phyloP scores from a whole-genome alignment of 2,329 filamentous ascomycete genomes.

The Phialophora expanda region DNA sequence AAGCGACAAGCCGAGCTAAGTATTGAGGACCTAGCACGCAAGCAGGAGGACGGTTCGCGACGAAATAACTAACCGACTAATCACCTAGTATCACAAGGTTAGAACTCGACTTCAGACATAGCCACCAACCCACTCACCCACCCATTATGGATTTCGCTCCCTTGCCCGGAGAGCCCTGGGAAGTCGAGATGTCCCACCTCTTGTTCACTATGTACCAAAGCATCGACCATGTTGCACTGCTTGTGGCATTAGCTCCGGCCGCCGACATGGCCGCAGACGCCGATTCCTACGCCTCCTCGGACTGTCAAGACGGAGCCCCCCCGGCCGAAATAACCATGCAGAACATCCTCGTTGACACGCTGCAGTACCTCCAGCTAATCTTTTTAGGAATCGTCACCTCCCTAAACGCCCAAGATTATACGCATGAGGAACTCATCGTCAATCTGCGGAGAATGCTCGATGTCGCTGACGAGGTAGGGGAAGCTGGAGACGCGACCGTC shows the following conservation, averaged over 20 bases:
- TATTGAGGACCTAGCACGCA: no score
- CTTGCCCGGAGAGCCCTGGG: background rate
- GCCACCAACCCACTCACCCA: no score
- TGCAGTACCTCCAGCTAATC: constrained; percentile 13
- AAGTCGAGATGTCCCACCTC: background rate
- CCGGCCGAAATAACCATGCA: constrained; percentile 12
- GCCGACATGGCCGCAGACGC: background rate
- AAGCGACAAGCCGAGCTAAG: no score
- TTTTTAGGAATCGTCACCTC: background rate
- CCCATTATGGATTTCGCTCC: background rate
- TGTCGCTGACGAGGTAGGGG: background rate
- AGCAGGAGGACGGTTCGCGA: no score
- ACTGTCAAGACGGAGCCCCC: background rate
- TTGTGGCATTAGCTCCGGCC: background rate
- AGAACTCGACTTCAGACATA: no score
- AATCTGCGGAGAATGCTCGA: background rate
- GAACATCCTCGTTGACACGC: constrained; percentile 3
- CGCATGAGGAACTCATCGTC: constrained; percentile 3
- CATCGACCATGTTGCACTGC: background rate
- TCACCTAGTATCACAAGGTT: no score
- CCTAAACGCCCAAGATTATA: background rate
- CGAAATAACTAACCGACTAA: no score
- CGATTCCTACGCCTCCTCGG: background rate
- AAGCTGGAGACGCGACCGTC: no score
- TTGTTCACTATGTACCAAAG: background rate